Conservation (phyloP, 139 green algal species). For the Chlorella sp. region DNA sequence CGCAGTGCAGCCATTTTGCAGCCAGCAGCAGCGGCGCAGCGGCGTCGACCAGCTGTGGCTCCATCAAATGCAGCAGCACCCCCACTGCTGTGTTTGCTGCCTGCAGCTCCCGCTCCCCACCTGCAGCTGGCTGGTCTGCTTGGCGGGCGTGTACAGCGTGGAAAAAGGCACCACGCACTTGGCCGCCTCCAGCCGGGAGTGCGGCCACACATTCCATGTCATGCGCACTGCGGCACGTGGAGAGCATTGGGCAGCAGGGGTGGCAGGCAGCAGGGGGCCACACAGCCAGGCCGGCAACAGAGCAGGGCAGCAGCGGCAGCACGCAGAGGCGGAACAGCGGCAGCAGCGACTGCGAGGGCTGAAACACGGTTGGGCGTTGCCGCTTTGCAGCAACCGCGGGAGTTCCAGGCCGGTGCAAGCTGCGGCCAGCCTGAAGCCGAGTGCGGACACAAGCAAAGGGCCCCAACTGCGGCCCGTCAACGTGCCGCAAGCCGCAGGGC, state of each 20-base stretch:
- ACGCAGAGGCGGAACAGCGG: not conserved
- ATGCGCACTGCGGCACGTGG: slow-evolving; percentile 68
- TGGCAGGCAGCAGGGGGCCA: not conserved
- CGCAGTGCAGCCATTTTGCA: too few relatives aligned
- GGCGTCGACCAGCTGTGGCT: too few relatives aligned
- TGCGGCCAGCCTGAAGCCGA: not conserved
- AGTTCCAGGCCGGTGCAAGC: not conserved
- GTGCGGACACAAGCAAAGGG: too few relatives aligned
- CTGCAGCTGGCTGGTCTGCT: slow-evolving; percentile 83
- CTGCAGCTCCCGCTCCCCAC: slow-evolving; percentile 52
- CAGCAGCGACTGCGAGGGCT: not conserved
- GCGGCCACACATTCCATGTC: slow-evolving; percentile 98
- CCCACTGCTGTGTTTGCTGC: too few relatives aligned
- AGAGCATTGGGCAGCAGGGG: not conserved
- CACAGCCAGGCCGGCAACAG: too few relatives aligned
- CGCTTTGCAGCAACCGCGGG: too few relatives aligned
- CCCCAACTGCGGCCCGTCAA: too few relatives aligned
- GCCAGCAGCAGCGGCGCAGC: too few relatives aligned
- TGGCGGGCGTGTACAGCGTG: slow-evolving; percentile 92
- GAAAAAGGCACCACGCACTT: slow-evolving; percentile 97
- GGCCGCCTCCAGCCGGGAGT: slow-evolving; percentile 89
- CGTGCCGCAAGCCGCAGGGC: not conserved
- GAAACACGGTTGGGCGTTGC: not conserved
- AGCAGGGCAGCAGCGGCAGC: not conserved
- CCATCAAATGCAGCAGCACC: too few relatives aligned